Evolutionary conservation across 306 rosid genomes (phyloP), one percentile per base, ranked within the genome.

Genomic region (Sicyos edulis): DNA sequence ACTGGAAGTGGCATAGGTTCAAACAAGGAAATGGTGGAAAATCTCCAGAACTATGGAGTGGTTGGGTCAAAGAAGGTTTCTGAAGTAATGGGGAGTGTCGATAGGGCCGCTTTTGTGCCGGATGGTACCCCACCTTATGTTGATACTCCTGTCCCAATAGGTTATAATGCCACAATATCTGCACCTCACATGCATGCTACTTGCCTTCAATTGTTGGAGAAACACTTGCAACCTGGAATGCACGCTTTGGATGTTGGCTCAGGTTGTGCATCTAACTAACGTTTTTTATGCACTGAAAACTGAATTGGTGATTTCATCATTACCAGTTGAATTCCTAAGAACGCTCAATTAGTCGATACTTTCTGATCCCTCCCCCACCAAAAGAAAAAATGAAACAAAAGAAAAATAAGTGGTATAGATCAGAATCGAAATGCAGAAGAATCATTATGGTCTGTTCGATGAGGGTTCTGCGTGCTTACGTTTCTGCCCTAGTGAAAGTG

Each of bases 151-250:
- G 70, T 91, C 89, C 54, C 88, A 0, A 91, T 95, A 54, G 96
- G 99, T 66, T 87, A 86, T 74, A 95, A 95, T 79, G 99, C 84
- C 75, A 95, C 99, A 49, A 95, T 95, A 70, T 95, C 99, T 76
- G 99, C 99, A 7, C 99, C 99, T 16, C 99, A 95, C 70, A 95
- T 95, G 99, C 99, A 95, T 63, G 99, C 96, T 29, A 76, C 78
- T 12, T 95, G 99, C 88, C 96, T 95, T 82, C 91, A 91, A 73
- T 82, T 95, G 83, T 81, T 95, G 75, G 96, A 88, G 81, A 66
- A 86, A 61, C 77, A 91, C 63, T 83, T 95, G 89, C 92, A 83
- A 79, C 96, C 97, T 8, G 96, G 92, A 54, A 95, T 91, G 99
- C 91, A 47, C 24, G 96, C 87, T 76, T 83, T 95, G 29, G 99